phyloP scores from a whole-genome alignment of 2,329 filamentous ascomycete species.

The Fusarium pseudonygamai region DNA sequence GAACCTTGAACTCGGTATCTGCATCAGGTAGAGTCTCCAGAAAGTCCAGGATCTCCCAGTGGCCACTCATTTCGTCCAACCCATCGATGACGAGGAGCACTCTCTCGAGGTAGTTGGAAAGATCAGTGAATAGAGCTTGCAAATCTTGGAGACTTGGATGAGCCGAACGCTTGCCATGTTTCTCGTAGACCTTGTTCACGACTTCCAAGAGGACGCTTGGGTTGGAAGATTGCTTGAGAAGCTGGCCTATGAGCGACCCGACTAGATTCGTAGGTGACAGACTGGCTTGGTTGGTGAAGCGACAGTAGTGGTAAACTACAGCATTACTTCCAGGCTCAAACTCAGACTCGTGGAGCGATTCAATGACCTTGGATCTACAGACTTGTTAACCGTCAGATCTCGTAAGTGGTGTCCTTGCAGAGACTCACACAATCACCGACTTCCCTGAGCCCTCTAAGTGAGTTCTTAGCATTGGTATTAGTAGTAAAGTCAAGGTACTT shows the following conservation, averaged over 20 bases:
- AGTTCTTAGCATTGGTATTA: fast-evolving
- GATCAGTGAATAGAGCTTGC: background rate
- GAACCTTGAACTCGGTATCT: background rate
- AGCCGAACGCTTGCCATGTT: background rate
- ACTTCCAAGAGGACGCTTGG: background rate
- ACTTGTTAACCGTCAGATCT: fast-evolving
- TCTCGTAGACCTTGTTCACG: background rate
- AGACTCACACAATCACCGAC: background rate
- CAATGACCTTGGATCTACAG: background rate
- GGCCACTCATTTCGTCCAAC: background rate
- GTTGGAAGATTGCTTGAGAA: background rate
- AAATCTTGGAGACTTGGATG: background rate
- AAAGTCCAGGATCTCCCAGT: background rate
- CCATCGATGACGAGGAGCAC: background rate
- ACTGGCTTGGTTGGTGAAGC: background rate
- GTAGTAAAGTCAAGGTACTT: fast-evolving
- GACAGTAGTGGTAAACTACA: background rate
- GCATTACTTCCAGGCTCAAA: background rate
- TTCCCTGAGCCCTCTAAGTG: background rate
- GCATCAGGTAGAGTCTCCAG: background rate
- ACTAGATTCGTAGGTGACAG: background rate
- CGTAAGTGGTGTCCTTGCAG: fast-evolving
- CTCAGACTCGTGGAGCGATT: background rate
- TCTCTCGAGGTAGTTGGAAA: background rate
- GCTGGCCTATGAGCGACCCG: background rate